Evolutionary conservation across 2,329 filamentous ascomycete species (phyloP).

Genomic region (Falciphora oryzae): DNA sequence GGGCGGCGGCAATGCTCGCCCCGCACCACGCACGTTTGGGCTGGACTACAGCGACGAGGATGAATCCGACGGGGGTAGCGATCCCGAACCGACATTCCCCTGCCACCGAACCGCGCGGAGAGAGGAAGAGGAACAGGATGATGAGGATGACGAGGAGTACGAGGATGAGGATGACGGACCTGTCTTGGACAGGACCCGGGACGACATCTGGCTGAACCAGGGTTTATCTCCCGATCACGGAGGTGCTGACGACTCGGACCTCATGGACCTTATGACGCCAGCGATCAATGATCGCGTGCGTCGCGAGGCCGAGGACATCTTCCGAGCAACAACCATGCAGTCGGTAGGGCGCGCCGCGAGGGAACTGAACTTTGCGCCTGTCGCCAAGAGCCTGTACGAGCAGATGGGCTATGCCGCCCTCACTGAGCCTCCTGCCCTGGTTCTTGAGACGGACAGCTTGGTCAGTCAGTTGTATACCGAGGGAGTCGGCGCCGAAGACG

Average conservation of each 20-base stretch:
- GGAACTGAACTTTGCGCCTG: conserved; percentile 59
- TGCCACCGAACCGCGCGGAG: conserved; percentile 21
- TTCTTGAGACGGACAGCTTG: conserved; percentile 70
- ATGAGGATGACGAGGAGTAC: conserved; percentile 33
- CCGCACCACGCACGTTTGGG: conserved; percentile 24
- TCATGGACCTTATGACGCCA: conserved; percentile 51
- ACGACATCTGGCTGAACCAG: conserved; percentile 46
- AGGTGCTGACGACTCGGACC: conserved; percentile 40
- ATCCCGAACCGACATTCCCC: neutral
- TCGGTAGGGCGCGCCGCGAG: conserved; percentile 34
- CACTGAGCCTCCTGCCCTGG: conserved; percentile 63
- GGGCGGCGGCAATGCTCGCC: conserved; percentile 23
- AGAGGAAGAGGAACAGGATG: conserved; percentile 30
- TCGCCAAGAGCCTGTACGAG: conserved; percentile 66
- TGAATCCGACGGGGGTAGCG: conserved; percentile 18
- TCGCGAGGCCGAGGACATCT: conserved; percentile 50
- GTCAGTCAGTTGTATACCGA: conserved; percentile 60
- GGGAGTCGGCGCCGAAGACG: conserved; percentile 49
- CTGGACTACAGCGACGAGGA: conserved; percentile 31
- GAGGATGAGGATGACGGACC: conserved; percentile 29
- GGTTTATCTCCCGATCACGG: conserved; percentile 33
- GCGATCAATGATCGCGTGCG: conserved; percentile 47
- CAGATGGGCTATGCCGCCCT: conserved; percentile 53
- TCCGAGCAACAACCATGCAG: conserved; percentile 45
- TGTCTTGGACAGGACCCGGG: conserved; percentile 30